phyloP scores from a whole-genome alignment of 192 early-diverging fungal genomes.

The Linnemannia hyalina region DNA sequence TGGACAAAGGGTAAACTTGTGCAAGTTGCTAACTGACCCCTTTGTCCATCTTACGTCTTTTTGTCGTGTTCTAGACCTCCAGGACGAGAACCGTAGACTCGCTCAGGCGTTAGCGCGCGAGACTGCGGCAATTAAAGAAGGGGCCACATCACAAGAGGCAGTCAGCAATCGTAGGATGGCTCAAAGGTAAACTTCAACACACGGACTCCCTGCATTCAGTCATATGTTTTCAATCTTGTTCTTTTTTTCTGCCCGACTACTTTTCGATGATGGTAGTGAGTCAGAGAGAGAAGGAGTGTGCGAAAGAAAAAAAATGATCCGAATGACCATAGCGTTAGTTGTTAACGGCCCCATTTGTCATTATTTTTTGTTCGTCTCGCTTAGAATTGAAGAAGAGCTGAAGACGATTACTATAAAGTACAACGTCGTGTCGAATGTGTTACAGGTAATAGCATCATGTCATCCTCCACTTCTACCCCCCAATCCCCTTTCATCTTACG shows the following conservation, averaged over 20 bases:
- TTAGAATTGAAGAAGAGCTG: conserved; percentile 44
- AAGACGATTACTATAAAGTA: conserved; percentile 40
- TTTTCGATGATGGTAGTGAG: neutral
- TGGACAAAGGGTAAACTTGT: neutral
- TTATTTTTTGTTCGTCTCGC: neutral
- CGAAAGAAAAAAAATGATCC: neutral
- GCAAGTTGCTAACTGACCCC: too few species aligned
- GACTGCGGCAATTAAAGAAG: conserved; percentile 22
- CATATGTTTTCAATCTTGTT: neutral
- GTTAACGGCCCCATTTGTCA: too few species aligned
- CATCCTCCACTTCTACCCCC: neutral
- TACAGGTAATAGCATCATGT: conserved; percentile 26
- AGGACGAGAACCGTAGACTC: conserved; percentile 39
- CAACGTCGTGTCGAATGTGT: conserved; percentile 44
- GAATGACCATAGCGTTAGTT: neutral
- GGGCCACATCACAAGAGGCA: conserved; percentile 10
- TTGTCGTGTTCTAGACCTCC: conserved; percentile 21
- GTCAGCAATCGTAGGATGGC: conserved; percentile 6
- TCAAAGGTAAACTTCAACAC: neutral
- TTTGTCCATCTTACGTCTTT: neutral
- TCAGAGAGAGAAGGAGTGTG: neutral
- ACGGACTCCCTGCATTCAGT: neutral
- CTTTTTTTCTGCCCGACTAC: neutral
- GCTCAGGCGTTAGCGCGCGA: conserved; percentile 11
- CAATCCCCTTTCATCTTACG: neutral